Evolutionary conservation across 2,329 filamentous ascomycete genomes (phyloP).

Genomic region (Fusarium camptoceras): DNA sequence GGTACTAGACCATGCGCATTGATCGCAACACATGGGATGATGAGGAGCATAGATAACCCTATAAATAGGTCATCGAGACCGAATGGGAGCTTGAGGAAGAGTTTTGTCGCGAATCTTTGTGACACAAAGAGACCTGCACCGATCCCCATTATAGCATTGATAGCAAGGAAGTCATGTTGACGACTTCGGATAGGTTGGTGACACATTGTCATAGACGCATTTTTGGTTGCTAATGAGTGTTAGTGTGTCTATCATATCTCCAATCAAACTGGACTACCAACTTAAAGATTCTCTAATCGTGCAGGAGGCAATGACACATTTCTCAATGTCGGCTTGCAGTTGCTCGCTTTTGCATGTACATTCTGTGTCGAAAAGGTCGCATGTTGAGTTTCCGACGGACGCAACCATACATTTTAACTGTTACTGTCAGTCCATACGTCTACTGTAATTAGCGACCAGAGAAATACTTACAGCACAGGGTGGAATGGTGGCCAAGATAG

Average conservation of each 20-base stretch:
- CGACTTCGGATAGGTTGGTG: background rate
- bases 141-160: background rate
- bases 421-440: too few relatives aligned
- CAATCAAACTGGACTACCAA: background rate
- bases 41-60: background rate
- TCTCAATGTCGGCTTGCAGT: background rate
- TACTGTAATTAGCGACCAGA: rapidly evolving
- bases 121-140: background rate
- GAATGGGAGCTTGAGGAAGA: background rate
- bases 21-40: background rate
- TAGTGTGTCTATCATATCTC: background rate
- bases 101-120: rapidly evolving
- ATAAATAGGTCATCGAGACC: background rate
- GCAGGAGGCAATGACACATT: background rate
- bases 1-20: background rate
- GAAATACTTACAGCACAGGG: background rate
- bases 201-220: background rate
- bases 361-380: background rate
- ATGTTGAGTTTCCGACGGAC: background rate
- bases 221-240: background rate
- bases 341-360: background rate
- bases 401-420: background rate
- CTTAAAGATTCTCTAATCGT: background rate
- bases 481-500: background rate
- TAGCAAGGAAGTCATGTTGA: background rate